A percentile compares a stretch with the other conserved stretches of the same genome.
Evolutionary conservation across 129 eudicot species (phyloP).

Genomic region (Centella asiatica): DNA sequence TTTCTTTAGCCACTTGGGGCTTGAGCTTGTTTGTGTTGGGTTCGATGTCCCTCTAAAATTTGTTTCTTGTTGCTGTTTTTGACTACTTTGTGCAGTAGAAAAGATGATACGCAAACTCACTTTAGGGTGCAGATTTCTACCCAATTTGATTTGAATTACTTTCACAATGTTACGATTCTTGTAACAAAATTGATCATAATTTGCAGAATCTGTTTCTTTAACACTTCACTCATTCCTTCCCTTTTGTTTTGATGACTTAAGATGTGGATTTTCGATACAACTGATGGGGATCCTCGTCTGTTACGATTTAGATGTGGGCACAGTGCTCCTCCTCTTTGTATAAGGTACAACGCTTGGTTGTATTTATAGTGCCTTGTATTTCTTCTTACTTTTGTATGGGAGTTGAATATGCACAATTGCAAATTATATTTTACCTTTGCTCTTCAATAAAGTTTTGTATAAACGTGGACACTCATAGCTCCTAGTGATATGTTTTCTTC

Average conservation of each 20-base stretch:
- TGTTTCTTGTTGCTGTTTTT: no score
- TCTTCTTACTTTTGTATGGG: neutral
- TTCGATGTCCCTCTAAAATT: no score
- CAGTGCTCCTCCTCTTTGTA: conserved; percentile 95
- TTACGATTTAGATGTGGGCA: conserved; percentile 93
- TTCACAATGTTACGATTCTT: no score
- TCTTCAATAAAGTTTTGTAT: neutral
- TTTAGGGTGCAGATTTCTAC: no score
- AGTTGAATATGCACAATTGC: no score
- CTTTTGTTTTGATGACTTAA: conserved; percentile 10
- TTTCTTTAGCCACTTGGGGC: no score
- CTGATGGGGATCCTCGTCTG: conserved; percentile 90
- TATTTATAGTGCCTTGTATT: neutral
- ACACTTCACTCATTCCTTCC: neutral
- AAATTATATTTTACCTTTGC: neutral
- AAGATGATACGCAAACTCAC: no score
- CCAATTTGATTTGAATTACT: no score
- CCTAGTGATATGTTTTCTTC: neutral
- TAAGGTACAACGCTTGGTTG: conserved; percentile 28
- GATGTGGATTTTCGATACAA: conserved; percentile 98
- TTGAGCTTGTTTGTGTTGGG: no score
- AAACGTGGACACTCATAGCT: neutral
- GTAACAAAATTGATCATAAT: no score
- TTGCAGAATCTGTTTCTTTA: neutral
- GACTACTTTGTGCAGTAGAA: no score